Conservation (phyloP, 257 asterid species). For the Solanum tarijense region DNA sequence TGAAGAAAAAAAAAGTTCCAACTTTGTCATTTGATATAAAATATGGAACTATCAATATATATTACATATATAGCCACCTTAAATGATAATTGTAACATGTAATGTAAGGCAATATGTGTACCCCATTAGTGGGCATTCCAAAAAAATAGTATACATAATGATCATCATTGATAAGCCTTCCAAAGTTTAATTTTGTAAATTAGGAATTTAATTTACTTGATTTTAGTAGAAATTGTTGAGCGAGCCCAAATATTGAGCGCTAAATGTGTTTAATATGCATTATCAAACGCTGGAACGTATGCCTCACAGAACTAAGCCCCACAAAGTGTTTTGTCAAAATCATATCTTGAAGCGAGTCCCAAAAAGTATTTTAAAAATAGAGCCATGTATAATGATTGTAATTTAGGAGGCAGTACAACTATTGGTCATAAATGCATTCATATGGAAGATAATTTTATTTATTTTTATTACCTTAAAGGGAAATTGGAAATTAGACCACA, state of each 20-base stretch:
- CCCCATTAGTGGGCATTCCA: neutral
- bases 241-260: neutral
- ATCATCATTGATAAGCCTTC: neutral
- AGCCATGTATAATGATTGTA: neutral
- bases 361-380: no score
- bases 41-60: neutral
- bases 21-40: neutral
- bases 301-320: neutral
- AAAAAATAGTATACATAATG: neutral
- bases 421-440: neutral
- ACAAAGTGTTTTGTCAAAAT: neutral
- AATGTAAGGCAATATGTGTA: neutral
- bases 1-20: neutral
- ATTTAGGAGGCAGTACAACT: neutral
- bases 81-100: neutral
- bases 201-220: neutral
- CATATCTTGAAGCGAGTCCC: no score
- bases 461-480: neutral
- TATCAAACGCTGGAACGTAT: neutral
- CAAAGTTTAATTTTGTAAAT: neutral
- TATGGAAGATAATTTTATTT: neutral
- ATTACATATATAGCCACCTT: neutral
- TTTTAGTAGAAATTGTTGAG: neutral
- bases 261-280: no score
- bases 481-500: neutral